Evolutionary conservation across 257 asterid genomes (phyloP).

Genomic region (Jacaranda copaia): DNA sequence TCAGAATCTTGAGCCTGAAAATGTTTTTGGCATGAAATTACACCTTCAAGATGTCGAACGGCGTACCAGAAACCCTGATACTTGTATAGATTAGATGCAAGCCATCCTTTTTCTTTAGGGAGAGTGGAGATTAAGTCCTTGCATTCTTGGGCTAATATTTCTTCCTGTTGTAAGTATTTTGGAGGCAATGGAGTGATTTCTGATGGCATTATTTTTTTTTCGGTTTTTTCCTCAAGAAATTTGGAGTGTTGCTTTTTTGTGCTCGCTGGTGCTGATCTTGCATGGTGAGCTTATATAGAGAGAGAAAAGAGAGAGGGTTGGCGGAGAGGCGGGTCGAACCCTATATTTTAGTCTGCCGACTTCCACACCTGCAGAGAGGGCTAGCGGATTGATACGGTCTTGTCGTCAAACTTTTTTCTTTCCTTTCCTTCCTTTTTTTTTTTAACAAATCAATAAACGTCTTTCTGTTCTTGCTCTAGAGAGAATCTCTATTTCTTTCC

Average conservation of each 20-base stretch:
- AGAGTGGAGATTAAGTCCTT: conserved; percentile 38
- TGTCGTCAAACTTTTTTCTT: too few species aligned
- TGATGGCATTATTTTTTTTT: conserved; percentile 21
- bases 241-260: neutral
- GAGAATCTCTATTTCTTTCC: too few species aligned
- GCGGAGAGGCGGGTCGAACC: too few species aligned
- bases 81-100: conserved; percentile 28
- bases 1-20: conserved; percentile 39
- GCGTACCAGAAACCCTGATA: conserved; percentile 51
- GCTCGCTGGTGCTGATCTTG: neutral
- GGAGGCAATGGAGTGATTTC: conserved; percentile 25
- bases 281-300: neutral
- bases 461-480: too few species aligned
- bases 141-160: conserved; percentile 31
- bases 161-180: conserved; percentile 36
- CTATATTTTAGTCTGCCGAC: too few species aligned
- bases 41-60: conserved; percentile 34
- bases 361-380: too few species aligned
- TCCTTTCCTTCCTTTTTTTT: too few species aligned
- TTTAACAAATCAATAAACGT: too few species aligned
- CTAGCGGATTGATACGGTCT: too few species aligned
- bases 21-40: conserved; percentile 30
- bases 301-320: neutral
- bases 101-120: conserved; percentile 45
- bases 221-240: neutral